Base-by-base conservation (phyloP, 2,329 filamentous ascomycete species). In the Pleoardoris graminearum region DNA sequence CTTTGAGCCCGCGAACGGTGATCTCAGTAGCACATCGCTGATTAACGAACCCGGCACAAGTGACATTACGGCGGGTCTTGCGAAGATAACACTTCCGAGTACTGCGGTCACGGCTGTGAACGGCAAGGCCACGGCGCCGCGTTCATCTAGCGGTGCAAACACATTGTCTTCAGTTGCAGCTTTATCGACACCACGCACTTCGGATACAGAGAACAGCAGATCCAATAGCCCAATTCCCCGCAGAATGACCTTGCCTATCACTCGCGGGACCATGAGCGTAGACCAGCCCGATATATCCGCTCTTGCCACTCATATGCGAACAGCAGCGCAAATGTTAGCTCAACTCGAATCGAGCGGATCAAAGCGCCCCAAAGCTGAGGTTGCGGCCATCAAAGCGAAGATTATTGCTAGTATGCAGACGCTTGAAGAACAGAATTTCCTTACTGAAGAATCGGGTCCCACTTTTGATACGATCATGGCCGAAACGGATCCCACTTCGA, bases 331-430 rank as follows among this genome's bases (percentile, higher is more conserved):
- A 71, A 94, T 94, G 90, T 78, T 94, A 37, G 88, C 90, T 12
- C 90, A 94, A 65, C 80, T 94, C 8, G 89, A 94, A 53, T 84
- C 88, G 1, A 93, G 88, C 19, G 87, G 87, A 58, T 87, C 89
- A 23, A 94, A 93, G 73, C 81, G 90, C 29, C 90, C 90, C 1
- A 88, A 84, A 67, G 84, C 86, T 25, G 90, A 94, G 73, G 90
- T 94, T 4, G 90, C 89, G 16, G 88, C 89, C 7, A 94, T 94
- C 70, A 83, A 90, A 61, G 86, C 89, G 35, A 91, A 90, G 74
- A 94, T 94, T 58, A 94, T 94, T 63, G 90, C 90, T 2, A 93
- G 89, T 71, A 94, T 94, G 90, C 90, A 94, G 70, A 91, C 83
- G 60, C 76, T 94, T 7, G 90, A 94, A 71, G 90, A 94, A 71